A percentile compares a stretch with the other conserved stretches of the same genome.
Evolutionary conservation across 352 stramenopile genomes (phyloP).

Genomic region (Phytophthora vignae): DNA sequence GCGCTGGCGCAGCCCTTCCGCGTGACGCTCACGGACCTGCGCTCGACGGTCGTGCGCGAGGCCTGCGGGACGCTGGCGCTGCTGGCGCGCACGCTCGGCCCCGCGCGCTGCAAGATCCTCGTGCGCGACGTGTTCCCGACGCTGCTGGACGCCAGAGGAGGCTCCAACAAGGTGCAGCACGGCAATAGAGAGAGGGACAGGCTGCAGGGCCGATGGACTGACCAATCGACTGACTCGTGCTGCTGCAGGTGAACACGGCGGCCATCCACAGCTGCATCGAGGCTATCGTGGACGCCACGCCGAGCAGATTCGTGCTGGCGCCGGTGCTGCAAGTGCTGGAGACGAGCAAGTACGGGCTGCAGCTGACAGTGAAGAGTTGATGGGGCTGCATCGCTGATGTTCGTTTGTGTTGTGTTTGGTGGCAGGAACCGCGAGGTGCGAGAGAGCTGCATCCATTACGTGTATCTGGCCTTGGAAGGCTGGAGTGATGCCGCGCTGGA

Average conservation of each 20-base stretch:
- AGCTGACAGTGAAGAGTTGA: neutral
- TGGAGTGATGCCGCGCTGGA: conserved; percentile 55
- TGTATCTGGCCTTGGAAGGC: conserved; percentile 46
- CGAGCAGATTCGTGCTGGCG: conserved; percentile 58
- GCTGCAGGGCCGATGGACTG: too few species aligned
- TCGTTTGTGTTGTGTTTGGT: neutral
- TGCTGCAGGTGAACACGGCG: conserved; percentile 47
- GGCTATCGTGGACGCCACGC: conserved; percentile 47
- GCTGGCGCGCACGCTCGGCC: conserved; percentile 45
- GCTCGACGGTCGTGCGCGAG: conserved; percentile 71
- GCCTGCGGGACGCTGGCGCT: conserved; percentile 59
- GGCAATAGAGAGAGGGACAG: too few species aligned
- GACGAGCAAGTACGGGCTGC: conserved; percentile 55
- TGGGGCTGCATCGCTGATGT: conserved; percentile 1
- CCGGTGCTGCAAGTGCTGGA: conserved; percentile 54
- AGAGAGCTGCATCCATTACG: conserved; percentile 70
- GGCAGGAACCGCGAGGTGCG: conserved; percentile 66
- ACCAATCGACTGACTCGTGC: too few species aligned
- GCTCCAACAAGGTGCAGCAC: conserved; percentile 58
- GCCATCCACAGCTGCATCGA: conserved; percentile 66
- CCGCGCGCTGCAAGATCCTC: conserved; percentile 57
- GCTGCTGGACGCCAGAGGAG: conserved; percentile 59
- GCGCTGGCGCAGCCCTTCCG: conserved; percentile 66
- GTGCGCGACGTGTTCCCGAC: conserved; percentile 70
- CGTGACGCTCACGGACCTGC: conserved; percentile 59